These are phyloP conservation scores for Linderina pennispora DNA, from an alignment of 192 early-diverging fungal genomes.

Conservation along the genomic window DNA sequence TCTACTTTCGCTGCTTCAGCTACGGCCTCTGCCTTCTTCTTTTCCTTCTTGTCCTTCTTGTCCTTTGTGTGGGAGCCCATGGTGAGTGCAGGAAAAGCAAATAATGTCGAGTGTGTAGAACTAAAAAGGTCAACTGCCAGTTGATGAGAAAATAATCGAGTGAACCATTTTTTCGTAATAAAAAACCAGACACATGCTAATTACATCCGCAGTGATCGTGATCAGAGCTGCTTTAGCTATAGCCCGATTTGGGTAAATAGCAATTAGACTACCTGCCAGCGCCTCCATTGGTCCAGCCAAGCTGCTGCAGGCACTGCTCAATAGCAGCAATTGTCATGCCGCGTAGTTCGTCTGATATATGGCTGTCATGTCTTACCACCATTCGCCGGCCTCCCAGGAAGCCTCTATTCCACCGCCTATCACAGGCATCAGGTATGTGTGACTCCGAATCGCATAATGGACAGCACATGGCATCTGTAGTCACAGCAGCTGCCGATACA, in stretches of 20 bases:
- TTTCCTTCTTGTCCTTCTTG: not conserved
- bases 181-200: no score
- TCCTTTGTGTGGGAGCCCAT: not conserved
- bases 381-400: not conserved
- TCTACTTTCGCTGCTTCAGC: not conserved
- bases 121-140: no score
- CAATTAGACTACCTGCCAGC: no score
- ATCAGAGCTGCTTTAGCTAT: no score
- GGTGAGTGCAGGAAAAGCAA: not conserved
- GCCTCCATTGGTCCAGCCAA: no score
- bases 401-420: not conserved
- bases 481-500: no score
- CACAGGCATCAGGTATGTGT: not conserved
- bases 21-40: conserved; percentile 40
- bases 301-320: not conserved
- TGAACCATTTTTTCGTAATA: no score
- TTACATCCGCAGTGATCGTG: no score
- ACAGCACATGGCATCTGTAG: no score
- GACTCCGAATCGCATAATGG: not conserved
- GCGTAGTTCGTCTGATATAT: not conserved
- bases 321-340: not conserved
- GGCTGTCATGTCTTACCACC: not conserved
- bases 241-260: no score
- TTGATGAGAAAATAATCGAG: no score
- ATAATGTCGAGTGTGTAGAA: not conserved